Evolutionary conservation across 768 basidiomycete genomes (phyloP).

Genomic region (Sutorius australiensis): DNA sequence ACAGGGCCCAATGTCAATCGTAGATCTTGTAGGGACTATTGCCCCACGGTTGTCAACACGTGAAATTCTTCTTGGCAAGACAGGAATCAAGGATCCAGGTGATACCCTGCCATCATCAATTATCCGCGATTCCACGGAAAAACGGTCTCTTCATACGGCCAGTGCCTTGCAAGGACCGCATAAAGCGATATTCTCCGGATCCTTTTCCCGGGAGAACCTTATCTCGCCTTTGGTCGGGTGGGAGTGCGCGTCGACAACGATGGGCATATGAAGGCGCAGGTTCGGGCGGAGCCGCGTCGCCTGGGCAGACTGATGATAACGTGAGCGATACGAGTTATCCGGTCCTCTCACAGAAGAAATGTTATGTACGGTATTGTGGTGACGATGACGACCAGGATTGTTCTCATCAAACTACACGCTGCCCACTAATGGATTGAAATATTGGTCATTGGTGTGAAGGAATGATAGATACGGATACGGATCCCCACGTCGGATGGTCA

Average conservation of each 20-base stretch:
- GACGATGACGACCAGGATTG: background rate
- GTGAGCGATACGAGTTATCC: background rate
- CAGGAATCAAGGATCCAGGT: background rate
- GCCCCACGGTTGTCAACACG: conserved; percentile 1
- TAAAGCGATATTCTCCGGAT: background rate
- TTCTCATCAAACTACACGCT: too few relatives aligned
- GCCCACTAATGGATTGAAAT: too few relatives aligned
- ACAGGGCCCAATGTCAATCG: background rate
- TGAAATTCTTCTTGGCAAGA: background rate
- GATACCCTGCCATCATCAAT: background rate
- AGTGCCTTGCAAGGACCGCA: background rate
- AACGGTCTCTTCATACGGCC: background rate
- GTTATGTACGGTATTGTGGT: background rate
- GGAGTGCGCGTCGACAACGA: background rate
- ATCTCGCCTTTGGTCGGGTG: background rate
- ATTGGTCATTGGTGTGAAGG: too few relatives aligned
- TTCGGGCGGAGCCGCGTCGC: background rate
- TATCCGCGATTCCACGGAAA: background rate
- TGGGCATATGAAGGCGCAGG: background rate
- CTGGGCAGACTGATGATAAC: background rate
- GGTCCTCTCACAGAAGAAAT: background rate
- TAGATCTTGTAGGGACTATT: background rate
- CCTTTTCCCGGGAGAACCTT: background rate
- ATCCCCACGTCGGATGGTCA: too few relatives aligned
- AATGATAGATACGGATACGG: too few relatives aligned